A percentile compares a stretch with the other conserved stretches of the same genome.
phyloP scores from a whole-genome alignment of 768 basidiomycete genomes.

The Trametes meyenii region DNA sequence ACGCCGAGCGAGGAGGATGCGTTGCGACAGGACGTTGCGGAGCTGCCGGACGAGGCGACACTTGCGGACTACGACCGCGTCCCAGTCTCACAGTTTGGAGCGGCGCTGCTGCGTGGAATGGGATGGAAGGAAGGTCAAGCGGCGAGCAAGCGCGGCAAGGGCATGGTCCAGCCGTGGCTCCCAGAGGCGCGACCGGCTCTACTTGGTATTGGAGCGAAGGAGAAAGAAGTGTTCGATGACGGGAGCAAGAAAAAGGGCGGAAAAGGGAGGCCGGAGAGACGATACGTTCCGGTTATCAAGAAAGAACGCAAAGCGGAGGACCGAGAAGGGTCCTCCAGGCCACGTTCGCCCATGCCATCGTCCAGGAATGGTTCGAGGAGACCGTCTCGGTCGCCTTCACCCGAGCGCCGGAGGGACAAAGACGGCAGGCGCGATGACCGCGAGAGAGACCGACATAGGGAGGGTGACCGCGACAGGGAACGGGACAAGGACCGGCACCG shows the following conservation, averaged over 20 bases:
- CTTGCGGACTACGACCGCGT: slow-evolving; percentile 88
- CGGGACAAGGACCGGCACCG: slow-evolving; percentile 2
- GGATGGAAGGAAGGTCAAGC: slow-evolving; percentile 89
- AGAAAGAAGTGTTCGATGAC: slow-evolving; percentile 72
- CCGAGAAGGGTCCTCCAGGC: slow-evolving; percentile 35
- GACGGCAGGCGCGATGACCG: slow-evolving; percentile 27
- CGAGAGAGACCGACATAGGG: slow-evolving; percentile 37
- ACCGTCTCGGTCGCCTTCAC: slow-evolving; percentile 52
- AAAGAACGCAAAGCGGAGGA: slow-evolving; percentile 46
- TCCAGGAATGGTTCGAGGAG: slow-evolving; percentile 48
- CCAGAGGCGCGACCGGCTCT: slow-evolving; percentile 84
- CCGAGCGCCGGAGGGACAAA: slow-evolving; percentile 27
- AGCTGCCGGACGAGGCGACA: slow-evolving; percentile 75
- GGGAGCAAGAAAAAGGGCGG: slow-evolving; percentile 53
- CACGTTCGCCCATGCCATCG: slow-evolving; percentile 42
- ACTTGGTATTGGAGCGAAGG: slow-evolving; percentile 93
- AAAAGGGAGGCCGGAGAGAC: slow-evolving; percentile 61
- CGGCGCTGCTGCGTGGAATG: slow-evolving; percentile 93
- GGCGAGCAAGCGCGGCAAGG: slow-evolving; percentile 61
- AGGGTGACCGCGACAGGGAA: slow-evolving; percentile 32
- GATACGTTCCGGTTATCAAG: slow-evolving; percentile 84
- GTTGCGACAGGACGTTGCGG: slow-evolving; percentile 78
- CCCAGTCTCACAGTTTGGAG: slow-evolving; percentile 91
- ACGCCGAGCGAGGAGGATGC: slow-evolving; percentile 76
- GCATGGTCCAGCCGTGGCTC: slow-evolving; percentile 75